Conservation (phyloP, 768 basidiomycete species). For the Hortiboletus campestris region DNA sequence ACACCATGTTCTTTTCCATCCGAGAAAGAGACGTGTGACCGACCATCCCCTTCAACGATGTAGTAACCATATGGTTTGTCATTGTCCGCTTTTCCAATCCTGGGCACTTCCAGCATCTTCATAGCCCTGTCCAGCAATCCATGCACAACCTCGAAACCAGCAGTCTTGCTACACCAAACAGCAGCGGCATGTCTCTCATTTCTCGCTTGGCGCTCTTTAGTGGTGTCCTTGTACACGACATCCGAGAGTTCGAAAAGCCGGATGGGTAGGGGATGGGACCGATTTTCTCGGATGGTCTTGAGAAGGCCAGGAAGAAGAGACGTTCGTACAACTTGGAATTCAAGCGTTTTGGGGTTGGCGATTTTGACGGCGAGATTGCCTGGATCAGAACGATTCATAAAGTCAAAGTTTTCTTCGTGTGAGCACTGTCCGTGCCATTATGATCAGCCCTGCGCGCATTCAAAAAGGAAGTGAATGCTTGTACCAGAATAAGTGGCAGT, state of each 20-base stretch:
- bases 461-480: constrained; percentile 3
- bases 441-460: constrained; percentile 3
- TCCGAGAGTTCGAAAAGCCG: constrained; percentile 94
- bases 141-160: constrained; percentile 95
- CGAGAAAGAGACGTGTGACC: constrained; percentile 24
- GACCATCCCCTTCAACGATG: constrained; percentile 82
- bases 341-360: constrained; percentile 95
- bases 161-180: constrained; percentile 95
- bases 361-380: constrained; percentile 82
- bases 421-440: constrained; percentile 65
- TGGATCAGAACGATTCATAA: constrained; percentile 84
- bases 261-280: constrained; percentile 87
- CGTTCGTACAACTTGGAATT: constrained; percentile 97
- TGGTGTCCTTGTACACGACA: constrained; percentile 82
- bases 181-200: constrained; percentile 89
- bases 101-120: constrained; percentile 92
- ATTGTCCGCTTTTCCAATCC: constrained; percentile 57
- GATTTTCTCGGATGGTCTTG: constrained; percentile 96
- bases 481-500: constrained; percentile 86
- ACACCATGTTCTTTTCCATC: not conserved
- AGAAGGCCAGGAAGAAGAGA: constrained; percentile 93
- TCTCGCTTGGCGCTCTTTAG: constrained; percentile 76
- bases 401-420: constrained; percentile 96
- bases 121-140: constrained; percentile 92
- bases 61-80: constrained; percentile 81